phyloP scores from a whole-genome alignment of 805 yeast species.

The Peterozyma xylosa region DNA sequence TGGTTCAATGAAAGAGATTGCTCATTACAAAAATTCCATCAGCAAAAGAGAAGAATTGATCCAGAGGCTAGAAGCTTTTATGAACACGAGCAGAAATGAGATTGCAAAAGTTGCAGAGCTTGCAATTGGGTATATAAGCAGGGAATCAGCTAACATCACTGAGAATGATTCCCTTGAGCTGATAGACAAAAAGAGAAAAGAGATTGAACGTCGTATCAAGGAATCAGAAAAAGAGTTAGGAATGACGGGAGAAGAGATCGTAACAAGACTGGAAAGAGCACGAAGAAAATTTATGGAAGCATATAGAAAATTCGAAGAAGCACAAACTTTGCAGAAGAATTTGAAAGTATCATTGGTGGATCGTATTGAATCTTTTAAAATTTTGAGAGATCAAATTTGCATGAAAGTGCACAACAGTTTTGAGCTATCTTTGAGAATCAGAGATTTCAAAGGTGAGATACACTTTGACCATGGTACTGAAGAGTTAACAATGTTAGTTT shows the following conservation, averaged over 20 bases:
- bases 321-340: conserved; percentile 20
- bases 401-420: conserved; percentile 47
- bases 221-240: conserved; percentile 49
- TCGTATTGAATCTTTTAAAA: conserved; percentile 33
- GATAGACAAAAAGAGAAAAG: conserved; percentile 40
- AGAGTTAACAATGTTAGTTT: conserved; percentile 49
- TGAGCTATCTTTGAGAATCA: conserved; percentile 47
- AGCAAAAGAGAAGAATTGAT: conserved; percentile 19
- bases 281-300: conserved; percentile 36
- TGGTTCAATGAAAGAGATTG: conserved; percentile 14
- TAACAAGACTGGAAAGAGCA: conserved; percentile 34
- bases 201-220: conserved; percentile 36
- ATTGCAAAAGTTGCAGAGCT: conserved; percentile 11
- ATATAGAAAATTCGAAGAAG: conserved; percentile 27
- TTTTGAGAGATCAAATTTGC: conserved; percentile 32
- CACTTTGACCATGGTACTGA: conserved; percentile 49
- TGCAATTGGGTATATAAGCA: conserved; percentile 36
- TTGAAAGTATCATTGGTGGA: conserved; percentile 29
- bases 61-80: conserved; percentile 18
- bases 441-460: conserved; percentile 72
- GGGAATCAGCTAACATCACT: conserved; percentile 34
- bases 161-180: conserved; percentile 36
- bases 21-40: conserved; percentile 11
- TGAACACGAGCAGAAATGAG: conserved; percentile 12
- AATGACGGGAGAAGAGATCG: conserved; percentile 47